These are phyloP conservation scores for Colletotrichum simmondsii DNA, from an alignment of 2,329 filamentous ascomycete genomes.

Conservation along the genomic window DNA sequence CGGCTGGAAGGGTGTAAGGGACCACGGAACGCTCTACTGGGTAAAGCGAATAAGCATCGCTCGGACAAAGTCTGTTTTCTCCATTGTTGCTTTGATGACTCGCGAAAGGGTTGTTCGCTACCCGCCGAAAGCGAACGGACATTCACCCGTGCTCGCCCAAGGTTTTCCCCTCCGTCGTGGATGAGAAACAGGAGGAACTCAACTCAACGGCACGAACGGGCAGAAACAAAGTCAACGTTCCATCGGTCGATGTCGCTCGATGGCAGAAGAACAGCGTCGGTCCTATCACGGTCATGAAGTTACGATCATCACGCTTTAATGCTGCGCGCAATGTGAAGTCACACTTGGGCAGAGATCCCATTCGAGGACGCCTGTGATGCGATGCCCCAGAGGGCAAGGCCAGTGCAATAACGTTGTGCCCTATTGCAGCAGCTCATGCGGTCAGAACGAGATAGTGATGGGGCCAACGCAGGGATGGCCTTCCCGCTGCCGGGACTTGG, in stretches of 20 bases:
- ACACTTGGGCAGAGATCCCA: slow-evolving; percentile 27
- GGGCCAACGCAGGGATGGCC: slow-evolving; percentile 21
- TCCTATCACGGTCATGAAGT: slow-evolving; percentile 25
- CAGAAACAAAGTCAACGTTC: slow-evolving; percentile 12
- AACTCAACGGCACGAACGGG: neutral
- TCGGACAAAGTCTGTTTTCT: slow-evolving; percentile 21
- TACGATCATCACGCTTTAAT: slow-evolving; percentile 30
- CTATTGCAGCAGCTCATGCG: slow-evolving; percentile 30
- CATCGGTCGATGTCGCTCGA: slow-evolving; percentile 3
- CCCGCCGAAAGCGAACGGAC: slow-evolving; percentile 18
- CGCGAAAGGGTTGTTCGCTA: neutral
- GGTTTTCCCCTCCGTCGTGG: slow-evolving; percentile 1
- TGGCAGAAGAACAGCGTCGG: neutral
- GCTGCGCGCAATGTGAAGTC: slow-evolving; percentile 28
- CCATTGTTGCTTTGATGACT: slow-evolving; percentile 22
- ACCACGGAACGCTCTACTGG: slow-evolving; percentile 10
- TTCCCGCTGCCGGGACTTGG: neutral
- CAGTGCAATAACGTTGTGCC: slow-evolving; percentile 19
- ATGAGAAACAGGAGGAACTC: slow-evolving; percentile 3
- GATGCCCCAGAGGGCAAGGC: neutral
- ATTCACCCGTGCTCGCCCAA: neutral
- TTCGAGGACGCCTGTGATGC: slow-evolving; percentile 27
- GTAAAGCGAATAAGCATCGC: slow-evolving; percentile 3
- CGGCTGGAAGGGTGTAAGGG: neutral
- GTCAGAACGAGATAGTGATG: slow-evolving; percentile 19